Base-by-base conservation (phyloP, 768 basidiomycete species). In the Russula lepida region DNA sequence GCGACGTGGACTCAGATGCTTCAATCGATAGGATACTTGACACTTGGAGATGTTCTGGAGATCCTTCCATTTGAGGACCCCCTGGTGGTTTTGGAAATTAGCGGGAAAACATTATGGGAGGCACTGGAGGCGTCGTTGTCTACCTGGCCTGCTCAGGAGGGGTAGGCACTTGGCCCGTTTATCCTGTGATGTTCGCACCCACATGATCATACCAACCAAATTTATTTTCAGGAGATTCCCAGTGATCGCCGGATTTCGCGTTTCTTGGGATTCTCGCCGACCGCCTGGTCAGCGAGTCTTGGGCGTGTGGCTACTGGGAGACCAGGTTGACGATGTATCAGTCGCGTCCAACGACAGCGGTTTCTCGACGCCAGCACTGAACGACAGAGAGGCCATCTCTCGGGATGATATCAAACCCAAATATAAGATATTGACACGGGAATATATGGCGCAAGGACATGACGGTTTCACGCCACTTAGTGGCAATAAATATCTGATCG, bases 61-160 rank as follows among this genome's bases (percentile, higher is more conserved):
- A 92, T 95, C 21, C 72, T 95, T 30, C 93, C 93, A 0, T 95
- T 93, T 62, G 86, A 89, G 58, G 93, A 95, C 67, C 86, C 92
- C 2, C 75, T 87, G 17, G 80, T 97, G 6, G 90, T 92, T 3
- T 67, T 93, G 12, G 86, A 93, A 70, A 71, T 95, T 17, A 84
- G 90, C 64, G 92, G 93, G 2, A 78, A 80, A 65, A 77, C 84
- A 0, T 78, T 95, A 47, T 94, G 91, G 89, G 84, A 83, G 44
- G 84, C 86, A 0, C 65, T 95, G 37, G 93, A 97, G 69, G 77
- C 77, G 12, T 81, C 83, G 6, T 74, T 97, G 6, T 76, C 75
- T 60, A 89, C 81, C 55, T 95, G 88, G 82, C 93, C 93, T 7
- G 86, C 91, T 19, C 92, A 93, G 72, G 93, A 95, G 79, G 93